Conservation (phyloP, 2,329 filamentous ascomycete genomes). For the Lasiodiplodia hormozganensis region DNA sequence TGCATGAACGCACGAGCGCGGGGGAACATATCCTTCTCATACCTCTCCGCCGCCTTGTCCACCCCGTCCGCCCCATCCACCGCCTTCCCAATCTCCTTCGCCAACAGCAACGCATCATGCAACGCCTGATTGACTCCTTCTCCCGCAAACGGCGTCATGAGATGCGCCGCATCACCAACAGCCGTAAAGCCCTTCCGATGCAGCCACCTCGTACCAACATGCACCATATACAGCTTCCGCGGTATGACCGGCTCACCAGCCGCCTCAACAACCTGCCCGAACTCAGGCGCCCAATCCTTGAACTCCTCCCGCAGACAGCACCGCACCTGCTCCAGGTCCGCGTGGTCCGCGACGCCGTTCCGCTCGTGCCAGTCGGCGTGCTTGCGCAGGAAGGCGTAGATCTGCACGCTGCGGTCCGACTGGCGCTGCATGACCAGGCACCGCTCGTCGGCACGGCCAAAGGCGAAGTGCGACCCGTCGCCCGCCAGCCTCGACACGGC, state of each 20-base stretch:
- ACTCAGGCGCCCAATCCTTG: slow-evolving; percentile 33
- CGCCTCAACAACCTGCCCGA: slow-evolving; percentile 32
- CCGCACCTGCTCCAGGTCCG: slow-evolving; percentile 46
- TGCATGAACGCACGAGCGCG: slow-evolving; percentile 41
- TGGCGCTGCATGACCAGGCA: slow-evolving; percentile 52
- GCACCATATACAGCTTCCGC: slow-evolving; percentile 59
- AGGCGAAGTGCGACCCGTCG: slow-evolving; percentile 19
- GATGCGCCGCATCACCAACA: slow-evolving; percentile 66
- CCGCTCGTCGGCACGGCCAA: slow-evolving; percentile 42
- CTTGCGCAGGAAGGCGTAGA: slow-evolving; percentile 47
- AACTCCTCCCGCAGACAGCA: slow-evolving; percentile 44
- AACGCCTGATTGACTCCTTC: slow-evolving; percentile 67
- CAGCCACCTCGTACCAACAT: slow-evolving; percentile 57
- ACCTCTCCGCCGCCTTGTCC: slow-evolving; percentile 38
- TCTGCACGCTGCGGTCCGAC: slow-evolving; percentile 57
- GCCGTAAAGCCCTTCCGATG: slow-evolving; percentile 59
- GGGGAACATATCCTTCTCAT: slow-evolving; percentile 16
- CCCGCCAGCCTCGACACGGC: slow-evolving; percentile 56
- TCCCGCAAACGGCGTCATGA: slow-evolving; percentile 65
- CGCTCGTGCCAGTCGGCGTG: slow-evolving; percentile 49
- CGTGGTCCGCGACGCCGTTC: slow-evolving; percentile 53
- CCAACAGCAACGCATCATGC: slow-evolving; percentile 60
- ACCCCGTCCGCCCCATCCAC: slow-evolving; percentile 32
- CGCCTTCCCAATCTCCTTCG: slow-evolving; percentile 31
- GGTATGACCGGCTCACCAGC: slow-evolving; percentile 25